phyloP scores from a whole-genome alignment of 768 basidiomycete genomes.

The Postia placenta region DNA sequence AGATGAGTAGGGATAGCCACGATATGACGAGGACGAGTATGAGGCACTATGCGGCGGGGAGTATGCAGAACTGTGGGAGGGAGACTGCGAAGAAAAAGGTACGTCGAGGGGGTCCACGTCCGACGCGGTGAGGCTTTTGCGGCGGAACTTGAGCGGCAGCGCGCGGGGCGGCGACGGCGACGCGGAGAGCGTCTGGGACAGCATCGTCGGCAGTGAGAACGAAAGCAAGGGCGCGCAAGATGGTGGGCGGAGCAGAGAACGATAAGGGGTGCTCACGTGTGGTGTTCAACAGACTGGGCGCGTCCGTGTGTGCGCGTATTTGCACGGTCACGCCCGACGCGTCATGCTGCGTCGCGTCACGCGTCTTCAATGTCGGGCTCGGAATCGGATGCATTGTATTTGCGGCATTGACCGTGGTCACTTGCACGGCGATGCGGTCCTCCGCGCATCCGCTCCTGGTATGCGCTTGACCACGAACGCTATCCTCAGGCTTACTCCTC shows the following conservation, averaged over 20 bases:
- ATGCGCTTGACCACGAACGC: no score
- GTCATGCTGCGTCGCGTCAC: slow-evolving; percentile 1
- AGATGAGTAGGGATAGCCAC: not conserved
- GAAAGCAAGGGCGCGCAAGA: not conserved
- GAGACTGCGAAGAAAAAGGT: not conserved
- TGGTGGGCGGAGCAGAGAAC: slow-evolving; percentile 2
- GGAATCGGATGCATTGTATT: no score
- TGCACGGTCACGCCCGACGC: slow-evolving; percentile 13
- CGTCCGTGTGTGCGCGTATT: slow-evolving; percentile 13
- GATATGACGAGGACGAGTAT: not conserved
- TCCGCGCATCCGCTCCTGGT: no score
- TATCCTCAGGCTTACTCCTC: no score
- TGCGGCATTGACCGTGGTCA: no score
- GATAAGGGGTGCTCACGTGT: slow-evolving; percentile 10
- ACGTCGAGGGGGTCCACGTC: not conserved
- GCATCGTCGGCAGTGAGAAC: not conserved
- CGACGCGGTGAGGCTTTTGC: slow-evolving; percentile 9
- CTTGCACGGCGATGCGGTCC: no score
- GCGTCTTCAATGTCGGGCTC: no score
- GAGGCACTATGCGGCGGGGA: not conserved
- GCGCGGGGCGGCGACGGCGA: slow-evolving; percentile 5
- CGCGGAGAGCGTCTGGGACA: slow-evolving; percentile 1
- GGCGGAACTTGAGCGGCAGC: slow-evolving; percentile 14
- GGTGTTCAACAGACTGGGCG: slow-evolving; percentile 12
- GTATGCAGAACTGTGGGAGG: not conserved